These are phyloP conservation scores for Circinella minor DNA, from an alignment of 371 early-diverging fungal genomes.

Conservation along the genomic window DNA sequence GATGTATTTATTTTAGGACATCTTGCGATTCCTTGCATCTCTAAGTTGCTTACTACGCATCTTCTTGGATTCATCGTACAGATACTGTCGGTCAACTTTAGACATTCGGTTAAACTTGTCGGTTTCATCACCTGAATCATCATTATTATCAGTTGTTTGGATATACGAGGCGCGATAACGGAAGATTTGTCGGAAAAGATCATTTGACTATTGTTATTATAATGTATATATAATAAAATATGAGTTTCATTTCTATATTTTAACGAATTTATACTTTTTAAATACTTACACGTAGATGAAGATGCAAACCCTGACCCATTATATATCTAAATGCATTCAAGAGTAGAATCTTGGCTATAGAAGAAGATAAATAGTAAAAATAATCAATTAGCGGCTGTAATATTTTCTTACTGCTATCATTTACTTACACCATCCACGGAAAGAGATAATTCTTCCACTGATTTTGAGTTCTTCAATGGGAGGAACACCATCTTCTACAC, in stretches of 20 bases:
- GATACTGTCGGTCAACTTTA: conserved; percentile 39
- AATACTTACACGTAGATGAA: conserved; percentile 32
- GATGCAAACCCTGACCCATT: conserved; percentile 43
- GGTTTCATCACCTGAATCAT: conserved; percentile 31
- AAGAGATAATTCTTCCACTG: conserved; percentile 32
- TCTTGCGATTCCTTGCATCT: conserved; percentile 25
- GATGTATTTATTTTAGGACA: not conserved
- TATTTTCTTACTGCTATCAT: not conserved
- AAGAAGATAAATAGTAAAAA: not conserved
- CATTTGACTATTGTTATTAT: conserved; percentile 22
- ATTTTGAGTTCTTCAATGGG: conserved; percentile 60
- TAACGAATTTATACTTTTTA: no score
- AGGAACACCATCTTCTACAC: conserved; percentile 62
- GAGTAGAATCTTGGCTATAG: conserved; percentile 36
- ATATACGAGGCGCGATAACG: conserved; percentile 25
- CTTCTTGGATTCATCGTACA: conserved; percentile 42
- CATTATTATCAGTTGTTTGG: conserved; percentile 10
- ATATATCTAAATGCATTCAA: conserved; percentile 36
- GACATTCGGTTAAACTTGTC: conserved; percentile 20
- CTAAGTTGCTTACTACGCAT: conserved; percentile 37
- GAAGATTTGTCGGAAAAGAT: conserved; percentile 38
- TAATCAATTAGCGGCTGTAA: not conserved
- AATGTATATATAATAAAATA: not conserved
- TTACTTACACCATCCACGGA: conserved; percentile 57
- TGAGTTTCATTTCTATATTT: not conserved